These are phyloP conservation scores for Syzygium aromaticum DNA, from an alignment of 345 rosid genomes.

Conservation along the genomic window DNA sequence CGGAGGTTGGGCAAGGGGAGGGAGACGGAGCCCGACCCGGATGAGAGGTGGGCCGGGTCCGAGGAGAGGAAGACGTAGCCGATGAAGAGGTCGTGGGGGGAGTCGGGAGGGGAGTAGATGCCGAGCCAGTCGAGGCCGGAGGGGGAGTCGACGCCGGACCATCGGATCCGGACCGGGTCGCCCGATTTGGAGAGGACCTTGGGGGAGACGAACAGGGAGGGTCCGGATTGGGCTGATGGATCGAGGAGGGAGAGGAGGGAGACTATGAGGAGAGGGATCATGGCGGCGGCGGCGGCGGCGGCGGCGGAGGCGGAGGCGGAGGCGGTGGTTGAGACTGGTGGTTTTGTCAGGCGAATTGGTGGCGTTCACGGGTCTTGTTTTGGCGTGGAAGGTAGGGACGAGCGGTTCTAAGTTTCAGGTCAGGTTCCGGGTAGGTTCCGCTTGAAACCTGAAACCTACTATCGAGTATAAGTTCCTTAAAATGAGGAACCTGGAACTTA, in stretches of 20 bases:
- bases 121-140: constrained; percentile 85
- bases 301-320: background rate
- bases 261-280: constrained; percentile 22
- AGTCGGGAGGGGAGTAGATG: constrained; percentile 78
- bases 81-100: constrained; percentile 54
- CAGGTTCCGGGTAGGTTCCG: too few species aligned
- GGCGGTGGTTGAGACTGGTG: background rate
- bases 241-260: constrained; percentile 5
- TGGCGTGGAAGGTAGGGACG: background rate
- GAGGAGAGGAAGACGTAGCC: constrained; percentile 71
- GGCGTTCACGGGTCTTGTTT: background rate
- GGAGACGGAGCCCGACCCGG: constrained; percentile 72
- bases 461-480: too few species aligned
- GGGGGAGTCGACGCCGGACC: constrained; percentile 70
- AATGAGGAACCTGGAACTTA: too few species aligned
- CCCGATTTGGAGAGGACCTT: constrained; percentile 47
- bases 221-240: constrained; percentile 16
- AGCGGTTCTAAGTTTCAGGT: too few species aligned
- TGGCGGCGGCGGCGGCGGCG: constrained; percentile 5
- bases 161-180: constrained; percentile 43
- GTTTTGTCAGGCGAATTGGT: background rate
- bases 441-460: too few species aligned
- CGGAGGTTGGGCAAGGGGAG: constrained; percentile 68
- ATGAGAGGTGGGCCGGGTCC: constrained; percentile 44
- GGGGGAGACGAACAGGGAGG: constrained; percentile 36